Base-by-base conservation (phyloP, 192 early-diverging fungal genomes). In the Coemansia sp. region DNA sequence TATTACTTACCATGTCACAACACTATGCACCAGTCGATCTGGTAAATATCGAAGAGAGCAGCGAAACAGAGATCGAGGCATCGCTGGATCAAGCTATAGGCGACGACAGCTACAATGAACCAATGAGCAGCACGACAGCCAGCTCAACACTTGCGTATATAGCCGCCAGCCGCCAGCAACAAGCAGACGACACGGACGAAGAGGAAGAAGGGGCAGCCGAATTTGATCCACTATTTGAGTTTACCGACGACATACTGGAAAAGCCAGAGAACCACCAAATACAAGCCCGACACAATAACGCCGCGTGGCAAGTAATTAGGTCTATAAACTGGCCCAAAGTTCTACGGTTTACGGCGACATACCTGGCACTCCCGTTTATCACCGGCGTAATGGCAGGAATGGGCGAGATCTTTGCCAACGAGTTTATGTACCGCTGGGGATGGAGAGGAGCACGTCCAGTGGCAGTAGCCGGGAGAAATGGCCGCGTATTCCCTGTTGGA, bases 331-430 rank as follows among this genome's bases (percentile, higher is more conserved):
- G 70, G 70, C 43, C 65, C 43, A 34, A 69, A 2, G 46, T 69
- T 7, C 34, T 83, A 27, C 58, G 75, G 39, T 78, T 83, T 39
- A 64, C 71, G 12, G 71, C 72, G 3, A 62, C 70, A n/a, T 83
- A 80, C 47, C 64, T 86, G 74, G 75, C 71, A 31, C 65, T 86
- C 40, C 85, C 85, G 15, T 86, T 86, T 71, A 68, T 86, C 12
- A 82, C 80, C 0, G 83, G 85, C 2, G 77, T 87, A 36, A 85
- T 87, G 83, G 74, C 80, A 3, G 92, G 92, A 4, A 89, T 94
- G 82, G 92, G 92, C 58, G 92, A 94, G 78, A 94, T 94, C 43
- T 89, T 90, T 70, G 92, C 92, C 60, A 92, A 94, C 76, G 92
- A 94, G 72, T 65, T 90, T 29, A 84, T 90, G 36, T 92, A 87